Evolutionary conservation across 2,329 filamentous ascomycete species (phyloP).

Genomic region (Beauveria sp.): DNA sequence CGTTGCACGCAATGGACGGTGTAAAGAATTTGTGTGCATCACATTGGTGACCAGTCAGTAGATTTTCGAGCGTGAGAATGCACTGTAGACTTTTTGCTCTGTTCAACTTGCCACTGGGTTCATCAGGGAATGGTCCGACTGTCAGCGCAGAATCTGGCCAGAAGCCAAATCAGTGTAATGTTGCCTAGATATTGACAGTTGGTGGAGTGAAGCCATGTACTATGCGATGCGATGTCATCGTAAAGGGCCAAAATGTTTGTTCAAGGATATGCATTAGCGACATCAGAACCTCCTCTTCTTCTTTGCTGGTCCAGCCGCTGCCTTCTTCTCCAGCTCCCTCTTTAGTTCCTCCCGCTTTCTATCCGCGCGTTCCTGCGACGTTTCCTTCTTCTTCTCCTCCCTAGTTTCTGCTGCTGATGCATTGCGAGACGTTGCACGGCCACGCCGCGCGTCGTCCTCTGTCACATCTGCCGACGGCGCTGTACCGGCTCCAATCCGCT

Average conservation of each 20-base stretch:
- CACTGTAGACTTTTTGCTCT: neutral
- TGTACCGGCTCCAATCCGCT: constrained; percentile 16
- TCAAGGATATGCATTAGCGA: no score
- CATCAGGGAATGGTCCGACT: constrained; percentile 3
- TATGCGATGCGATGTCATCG: neutral
- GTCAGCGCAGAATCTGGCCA: neutral
- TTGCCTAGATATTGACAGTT: neutral
- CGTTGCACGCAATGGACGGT: neutral
- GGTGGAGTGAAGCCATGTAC: neutral
- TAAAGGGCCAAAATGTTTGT: neutral
- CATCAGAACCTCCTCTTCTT: constrained; percentile 49
- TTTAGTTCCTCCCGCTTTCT: constrained; percentile 44
- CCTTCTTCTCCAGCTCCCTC: constrained; percentile 47
- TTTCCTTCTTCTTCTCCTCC: constrained; percentile 30
- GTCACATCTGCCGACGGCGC: neutral
- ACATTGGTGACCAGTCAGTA: neutral
- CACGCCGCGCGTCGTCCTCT: constrained; percentile 15
- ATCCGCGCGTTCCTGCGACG: constrained; percentile 39
- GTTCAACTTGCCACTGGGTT: neutral
- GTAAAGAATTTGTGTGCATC: neutral
- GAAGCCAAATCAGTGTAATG: neutral
- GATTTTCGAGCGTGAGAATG: neutral
- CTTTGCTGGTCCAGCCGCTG: constrained; percentile 40
- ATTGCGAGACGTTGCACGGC: constrained; percentile 16
- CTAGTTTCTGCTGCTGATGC: constrained; percentile 19